Percentiles rank a stretch among this genome's conserved stretches.
These are phyloP conservation scores for Pseudocercospora fuligena DNA, from an alignment of 2,329 filamentous ascomycete genomes.

Conservation along the genomic window DNA sequence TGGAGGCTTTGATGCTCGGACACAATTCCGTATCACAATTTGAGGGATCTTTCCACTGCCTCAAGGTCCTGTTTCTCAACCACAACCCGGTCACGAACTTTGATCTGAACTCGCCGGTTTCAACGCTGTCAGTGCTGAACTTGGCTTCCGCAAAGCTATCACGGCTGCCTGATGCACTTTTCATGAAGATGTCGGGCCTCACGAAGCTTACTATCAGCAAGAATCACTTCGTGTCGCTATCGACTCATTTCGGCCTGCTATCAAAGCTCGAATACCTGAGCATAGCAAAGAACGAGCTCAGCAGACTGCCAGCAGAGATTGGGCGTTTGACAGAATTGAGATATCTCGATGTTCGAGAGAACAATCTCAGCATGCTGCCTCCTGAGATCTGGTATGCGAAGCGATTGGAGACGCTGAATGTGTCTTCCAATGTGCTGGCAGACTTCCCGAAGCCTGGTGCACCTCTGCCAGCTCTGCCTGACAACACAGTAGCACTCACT, in stretches of 20 bases:
- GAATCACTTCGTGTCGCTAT: conserved; percentile 93
- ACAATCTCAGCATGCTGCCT: conserved; percentile 87
- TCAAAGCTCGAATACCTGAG: conserved; percentile 87
- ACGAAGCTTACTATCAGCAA: conserved; percentile 89
- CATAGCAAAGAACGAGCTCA: conserved; percentile 88
- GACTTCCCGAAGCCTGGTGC: conserved; percentile 83
- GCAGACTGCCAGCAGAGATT: conserved; percentile 82
- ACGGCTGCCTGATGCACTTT: conserved; percentile 83
- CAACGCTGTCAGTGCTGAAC: conserved; percentile 83
- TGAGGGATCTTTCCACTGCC: conserved; percentile 81
- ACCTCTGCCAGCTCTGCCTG: conserved; percentile 57
- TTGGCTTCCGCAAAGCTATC: conserved; percentile 89
- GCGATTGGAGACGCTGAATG: conserved; percentile 87
- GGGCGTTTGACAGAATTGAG: conserved; percentile 84
- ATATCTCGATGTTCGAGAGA: conserved; percentile 86
- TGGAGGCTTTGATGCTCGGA: conserved; percentile 87
- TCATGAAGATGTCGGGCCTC: conserved; percentile 83
- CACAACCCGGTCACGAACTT: conserved; percentile 96
- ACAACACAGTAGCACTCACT: conserved; percentile 49
- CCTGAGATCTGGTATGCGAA: conserved; percentile 96
- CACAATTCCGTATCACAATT: conserved; percentile 94
- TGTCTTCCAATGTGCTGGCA: conserved; percentile 91
- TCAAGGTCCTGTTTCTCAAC: conserved; percentile 85
- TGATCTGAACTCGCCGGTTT: conserved; percentile 75
- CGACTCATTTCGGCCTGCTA: conserved; percentile 81